Conservation (phyloP, 805 yeast genomes). For the Cyberlindnera meyerae region DNA sequence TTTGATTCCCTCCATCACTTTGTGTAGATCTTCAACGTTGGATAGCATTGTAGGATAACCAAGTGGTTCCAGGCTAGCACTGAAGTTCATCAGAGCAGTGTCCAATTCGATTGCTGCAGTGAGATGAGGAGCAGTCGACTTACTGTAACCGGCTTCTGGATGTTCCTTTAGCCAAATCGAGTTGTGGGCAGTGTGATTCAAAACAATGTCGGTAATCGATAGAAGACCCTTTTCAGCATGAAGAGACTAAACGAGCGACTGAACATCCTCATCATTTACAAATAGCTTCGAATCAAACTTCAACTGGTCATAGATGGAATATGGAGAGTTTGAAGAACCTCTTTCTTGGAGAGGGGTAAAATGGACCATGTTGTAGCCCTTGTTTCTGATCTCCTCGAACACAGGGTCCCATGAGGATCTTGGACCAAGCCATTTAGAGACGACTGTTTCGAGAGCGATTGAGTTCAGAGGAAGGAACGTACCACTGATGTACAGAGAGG, state of each 20-base stretch:
- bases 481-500: slow-evolving; percentile 56
- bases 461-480: slow-evolving; percentile 67
- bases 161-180: slow-evolving; percentile 80
- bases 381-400: slow-evolving; percentile 55
- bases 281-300: slow-evolving; percentile 67
- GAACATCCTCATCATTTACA: slow-evolving; percentile 49
- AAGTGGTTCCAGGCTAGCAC: slow-evolving; percentile 47
- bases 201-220: slow-evolving; percentile 85
- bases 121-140: slow-evolving; percentile 85
- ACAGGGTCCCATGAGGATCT: slow-evolving; percentile 59
- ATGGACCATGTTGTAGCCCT: slow-evolving; percentile 94
- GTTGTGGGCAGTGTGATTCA: slow-evolving; percentile 92
- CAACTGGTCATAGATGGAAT: slow-evolving; percentile 84
- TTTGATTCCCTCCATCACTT: slow-evolving; percentile 63
- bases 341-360: slow-evolving; percentile 90
- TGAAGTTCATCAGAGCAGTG: slow-evolving; percentile 57
- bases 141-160: slow-evolving; percentile 88
- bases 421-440: slow-evolving; percentile 89
- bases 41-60: slow-evolving; percentile 59
- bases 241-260: slow-evolving; percentile 41
- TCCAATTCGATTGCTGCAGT: slow-evolving; percentile 83
- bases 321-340: slow-evolving; percentile 90
- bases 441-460: slow-evolving; percentile 75
- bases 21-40: slow-evolving; percentile 48
- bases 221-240: slow-evolving; percentile 56